Base-by-base conservation (phyloP, 192 early-diverging fungal genomes). In the Entomortierella parvispora region DNA sequence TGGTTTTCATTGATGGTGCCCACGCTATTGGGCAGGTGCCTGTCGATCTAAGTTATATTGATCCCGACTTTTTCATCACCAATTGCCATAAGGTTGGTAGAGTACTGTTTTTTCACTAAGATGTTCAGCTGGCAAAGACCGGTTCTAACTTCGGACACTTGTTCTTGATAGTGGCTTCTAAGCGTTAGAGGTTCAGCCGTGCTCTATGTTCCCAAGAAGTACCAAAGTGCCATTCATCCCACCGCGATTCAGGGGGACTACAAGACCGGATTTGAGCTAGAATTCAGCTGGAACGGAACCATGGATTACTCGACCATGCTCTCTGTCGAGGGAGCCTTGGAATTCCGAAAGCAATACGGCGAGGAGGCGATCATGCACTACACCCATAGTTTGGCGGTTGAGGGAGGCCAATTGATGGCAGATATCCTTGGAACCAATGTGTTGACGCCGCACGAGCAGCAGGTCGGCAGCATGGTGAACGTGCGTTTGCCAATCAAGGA, bases 11-110 rank as follows among this genome's bases (percentile, higher is more conserved):
- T 3, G 91, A 92, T 57, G 91, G 82, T 50, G 90, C 91, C 14
- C 91, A 92, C 66, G 81, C 85, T 11, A 83, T 92, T 44, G 89
- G 89, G n/a, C 90, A 91, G 62, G 81, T 91, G 18, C 87, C 90
- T 17, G 45, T 91, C 3, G 68, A 90, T 47, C 28, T 91, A 14
- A 67, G 79, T 48, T 83, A 83, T 31, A 58, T 83, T 18, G 66
- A 83, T 54, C 82, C 90, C 1, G 92, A 93, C 69, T 93, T 89
- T 55, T 85, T 89, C 43, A 85, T 88, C 23, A 84, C 84, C 34
- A 89, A 88, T 58, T 86, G 83, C 54, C 90, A 92, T 69, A 92
- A 92, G 59, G 70, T 72, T 52, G 22, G 23, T 25, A 2, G 14
- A 7, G 17, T 1, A 11, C 33, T 47, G 44, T 58, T 58, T 42